Base-by-base conservation (phyloP, 164 flowering plant genomes). In the Brasenia schreberi region DNA sequence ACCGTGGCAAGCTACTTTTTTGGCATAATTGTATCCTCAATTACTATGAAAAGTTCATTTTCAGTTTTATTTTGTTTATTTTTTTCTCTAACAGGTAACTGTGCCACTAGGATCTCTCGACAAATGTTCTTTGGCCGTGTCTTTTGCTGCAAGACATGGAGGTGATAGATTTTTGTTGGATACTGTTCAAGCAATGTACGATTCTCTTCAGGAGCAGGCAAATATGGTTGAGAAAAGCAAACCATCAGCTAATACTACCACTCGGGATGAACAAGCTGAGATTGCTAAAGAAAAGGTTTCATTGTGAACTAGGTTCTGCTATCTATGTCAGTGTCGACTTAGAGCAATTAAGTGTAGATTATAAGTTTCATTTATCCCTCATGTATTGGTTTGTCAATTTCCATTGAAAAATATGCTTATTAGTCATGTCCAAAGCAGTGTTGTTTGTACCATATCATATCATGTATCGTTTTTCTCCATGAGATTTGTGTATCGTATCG, bases 121-220 rank as follows among this genome's bases (percentile, higher is more conserved):
- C 27, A 89, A 84, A 63, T 82, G 81, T 75, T 96, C 99, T 39
- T 76, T 89, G 66, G 87, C 99, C 63, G 90, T 94, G 64, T 94
- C 99, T 52, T 80, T 94, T 63, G 65, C 89, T 64, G 96, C 96
- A 60, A 81, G 85, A 58, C 90, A 87, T 75, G 97, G 96, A 18
- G 87, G 87, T 71, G 99, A 94, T 78, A 81, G 96, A 5, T 91
- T 94, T 78, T 77, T 94, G 69, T 83, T 94, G 12, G 97, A 94
- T 71, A 82, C 84, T 27, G 79, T 87, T 53, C 81, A 85, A 59
- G 74, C 79, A 63, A 77, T 94, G 85, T 85, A 86, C 79, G 45
- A 78, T 19, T 72, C 89, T 72, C 79, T 95, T 33, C 84, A 85
- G 71, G 94, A 92, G 73, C 80, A 84, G 70, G 83, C 70, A 70